A percentile compares a stretch with the other conserved stretches of the same genome.
These are phyloP conservation scores for Xylaria nigripes DNA, from an alignment of 495 filamentous ascomycete genomes.

Conservation along the genomic window DNA sequence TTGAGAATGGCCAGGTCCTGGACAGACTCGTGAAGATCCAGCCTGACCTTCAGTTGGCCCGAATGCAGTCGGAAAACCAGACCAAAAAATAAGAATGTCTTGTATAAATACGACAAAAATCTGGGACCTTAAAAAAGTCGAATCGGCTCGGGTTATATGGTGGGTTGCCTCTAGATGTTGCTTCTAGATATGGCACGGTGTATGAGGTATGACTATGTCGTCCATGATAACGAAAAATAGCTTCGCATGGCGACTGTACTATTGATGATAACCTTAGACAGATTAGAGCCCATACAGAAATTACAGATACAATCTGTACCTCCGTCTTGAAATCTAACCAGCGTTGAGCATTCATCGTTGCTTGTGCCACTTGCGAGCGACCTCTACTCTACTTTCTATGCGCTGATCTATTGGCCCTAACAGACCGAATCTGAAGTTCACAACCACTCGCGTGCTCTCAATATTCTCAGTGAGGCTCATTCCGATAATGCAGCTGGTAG, in stretches of 20 bases:
- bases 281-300: background rate
- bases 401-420: slow-evolving; percentile 10
- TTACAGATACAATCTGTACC: background rate
- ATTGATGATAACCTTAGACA: background rate
- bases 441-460: background rate
- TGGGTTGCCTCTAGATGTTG: background rate
- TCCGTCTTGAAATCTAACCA: too few relatives aligned
- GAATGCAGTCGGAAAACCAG: background rate
- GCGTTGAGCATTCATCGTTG: background rate
- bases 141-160: background rate
- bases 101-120: background rate
- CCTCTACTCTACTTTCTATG: background rate
- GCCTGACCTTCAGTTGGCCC: slow-evolving; percentile 5
- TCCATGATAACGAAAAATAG: background rate
- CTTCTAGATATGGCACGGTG: too few relatives aligned
- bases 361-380: background rate
- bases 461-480: too few relatives aligned
- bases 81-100: background rate
- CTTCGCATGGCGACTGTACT: background rate
- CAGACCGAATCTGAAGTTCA: too few relatives aligned
- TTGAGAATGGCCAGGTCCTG: slow-evolving; percentile 44
- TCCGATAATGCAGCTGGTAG: background rate
- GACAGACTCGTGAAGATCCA: slow-evolving; percentile 37
- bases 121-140: background rate
- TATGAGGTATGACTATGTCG: background rate